phyloP scores from a whole-genome alignment of 2,329 filamentous ascomycete genomes.

The Verruconis gallopava region DNA sequence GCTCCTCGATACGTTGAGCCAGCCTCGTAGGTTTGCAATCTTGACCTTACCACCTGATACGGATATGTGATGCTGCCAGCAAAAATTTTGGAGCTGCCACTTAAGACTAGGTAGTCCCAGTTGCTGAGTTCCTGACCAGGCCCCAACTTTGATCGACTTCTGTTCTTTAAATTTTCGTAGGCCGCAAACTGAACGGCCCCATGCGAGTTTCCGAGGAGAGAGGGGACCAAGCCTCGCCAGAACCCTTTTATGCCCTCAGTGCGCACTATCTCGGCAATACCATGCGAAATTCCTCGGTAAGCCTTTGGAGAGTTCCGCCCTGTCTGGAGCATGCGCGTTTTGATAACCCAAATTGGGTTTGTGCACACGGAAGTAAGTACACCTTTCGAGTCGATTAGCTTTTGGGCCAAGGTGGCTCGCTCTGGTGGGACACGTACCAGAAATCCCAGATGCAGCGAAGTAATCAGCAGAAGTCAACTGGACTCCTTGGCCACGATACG shows the following conservation, averaged over 20 bases:
- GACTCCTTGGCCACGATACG: constrained; percentile 24
- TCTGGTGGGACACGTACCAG: constrained; percentile 39
- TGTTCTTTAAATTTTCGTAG: constrained; percentile 64
- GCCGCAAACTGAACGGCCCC: constrained; percentile 93
- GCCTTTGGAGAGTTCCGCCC: constrained; percentile 62
- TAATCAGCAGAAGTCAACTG: constrained; percentile 56
- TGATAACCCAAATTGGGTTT: constrained; percentile 96
- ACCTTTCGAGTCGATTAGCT: no score
- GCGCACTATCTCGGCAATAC: constrained; percentile 51
- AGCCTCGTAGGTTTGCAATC: constrained; percentile 81
- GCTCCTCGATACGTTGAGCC: constrained; percentile 60
- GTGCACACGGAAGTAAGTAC: constrained; percentile 68
- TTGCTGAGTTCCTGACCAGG: constrained; percentile 42
- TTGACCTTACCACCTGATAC: constrained; percentile 80
- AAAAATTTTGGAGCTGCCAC: constrained; percentile 69
- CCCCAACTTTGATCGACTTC: constrained; percentile 33
- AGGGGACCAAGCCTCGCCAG: constrained; percentile 75
- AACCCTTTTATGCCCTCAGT: constrained; percentile 69
- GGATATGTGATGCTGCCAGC: constrained; percentile 88
- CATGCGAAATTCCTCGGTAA: constrained; percentile 65
- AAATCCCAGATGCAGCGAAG: constrained; percentile 59
- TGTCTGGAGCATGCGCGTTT: constrained; percentile 90
- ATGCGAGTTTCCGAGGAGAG: constrained; percentile 76
- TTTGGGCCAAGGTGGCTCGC: constrained; percentile 1
- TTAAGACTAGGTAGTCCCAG: constrained; percentile 67